Percentiles rank a stretch among this genome's conserved stretches.
Evolutionary conservation across 2,329 filamentous ascomycete genomes (phyloP).

Genomic region (Xylariaceae sp.): DNA sequence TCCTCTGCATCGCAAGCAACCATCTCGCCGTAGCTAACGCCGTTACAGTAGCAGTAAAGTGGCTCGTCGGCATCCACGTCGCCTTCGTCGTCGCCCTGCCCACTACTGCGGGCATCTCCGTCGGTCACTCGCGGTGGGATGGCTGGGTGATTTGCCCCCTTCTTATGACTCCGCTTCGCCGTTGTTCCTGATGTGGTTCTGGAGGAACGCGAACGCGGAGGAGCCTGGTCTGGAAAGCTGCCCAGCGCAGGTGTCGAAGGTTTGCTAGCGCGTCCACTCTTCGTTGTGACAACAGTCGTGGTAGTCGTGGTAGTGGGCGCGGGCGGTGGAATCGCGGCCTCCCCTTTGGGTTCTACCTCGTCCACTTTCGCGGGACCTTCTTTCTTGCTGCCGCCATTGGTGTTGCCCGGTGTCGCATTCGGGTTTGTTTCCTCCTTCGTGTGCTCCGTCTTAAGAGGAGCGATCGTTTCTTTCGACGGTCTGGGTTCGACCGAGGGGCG

Average conservation of each 20-base stretch:
- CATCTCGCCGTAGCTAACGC: slow-evolving; percentile 78
- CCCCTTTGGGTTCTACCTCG: slow-evolving; percentile 38
- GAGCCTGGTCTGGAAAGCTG: slow-evolving; percentile 48
- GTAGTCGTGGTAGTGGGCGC: slow-evolving; percentile 27
- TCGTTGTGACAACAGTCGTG: slow-evolving; percentile 43
- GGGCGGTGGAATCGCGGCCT: slow-evolving; percentile 29
- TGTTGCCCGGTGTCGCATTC: slow-evolving; percentile 17
- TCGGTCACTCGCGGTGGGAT: slow-evolving; percentile 29
- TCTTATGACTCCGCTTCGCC: slow-evolving; percentile 54
- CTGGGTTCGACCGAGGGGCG: slow-evolving; percentile 40
- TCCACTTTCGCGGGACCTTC: slow-evolving; percentile 36
- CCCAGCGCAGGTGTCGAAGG: slow-evolving; percentile 56
- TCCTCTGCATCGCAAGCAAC: slow-evolving; percentile 69
- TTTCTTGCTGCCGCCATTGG: slow-evolving; percentile 31
- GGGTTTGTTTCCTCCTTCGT: slow-evolving; percentile 25
- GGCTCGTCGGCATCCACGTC: slow-evolving; percentile 63
- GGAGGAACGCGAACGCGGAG: slow-evolving; percentile 43
- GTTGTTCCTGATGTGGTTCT: slow-evolving; percentile 30
- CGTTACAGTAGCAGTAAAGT: slow-evolving; percentile 72
- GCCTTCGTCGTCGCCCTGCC: slow-evolving; percentile 44
- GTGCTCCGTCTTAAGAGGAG: slow-evolving; percentile 29
- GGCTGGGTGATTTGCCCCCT: slow-evolving; percentile 35
- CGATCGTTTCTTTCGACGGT: slow-evolving; percentile 38
- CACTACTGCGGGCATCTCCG: slow-evolving; percentile 36
- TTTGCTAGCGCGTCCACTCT: slow-evolving; percentile 59